A percentile compares a stretch with the other conserved stretches of the same genome.
Evolutionary conservation across 2,329 filamentous ascomycete genomes (phyloP).

Genomic region (Pyrenophora tritici-repentis): DNA sequence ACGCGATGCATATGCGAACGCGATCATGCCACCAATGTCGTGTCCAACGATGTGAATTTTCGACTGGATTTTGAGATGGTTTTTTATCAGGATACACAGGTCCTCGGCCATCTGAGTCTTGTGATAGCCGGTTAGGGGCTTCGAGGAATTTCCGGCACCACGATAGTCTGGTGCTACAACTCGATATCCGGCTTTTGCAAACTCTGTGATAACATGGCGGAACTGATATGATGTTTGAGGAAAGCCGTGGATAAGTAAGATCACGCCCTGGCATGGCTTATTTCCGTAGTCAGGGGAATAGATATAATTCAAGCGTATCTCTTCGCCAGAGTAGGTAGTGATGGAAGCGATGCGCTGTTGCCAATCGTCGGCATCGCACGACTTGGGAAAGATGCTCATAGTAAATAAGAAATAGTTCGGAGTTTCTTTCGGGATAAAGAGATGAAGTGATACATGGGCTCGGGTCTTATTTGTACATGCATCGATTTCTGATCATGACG

Average conservation of each 20-base stretch:
- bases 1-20: conserved; percentile 48
- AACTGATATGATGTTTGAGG: conserved; percentile 54
- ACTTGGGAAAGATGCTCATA: no score
- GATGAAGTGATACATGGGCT: no score
- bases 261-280: neutral
- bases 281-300: neutral
- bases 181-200: conserved; percentile 46
- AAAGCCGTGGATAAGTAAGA: conserved; percentile 56
- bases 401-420: no score
- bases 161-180: conserved; percentile 52
- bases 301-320: neutral
- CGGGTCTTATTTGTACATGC: no score
- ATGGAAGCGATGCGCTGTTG: neutral
- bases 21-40: conserved; percentile 57
- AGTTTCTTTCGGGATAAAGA: no score
- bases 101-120: conserved; percentile 51
- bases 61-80: conserved; percentile 42
- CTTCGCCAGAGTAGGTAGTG: neutral
- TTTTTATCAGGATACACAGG: conserved; percentile 38
- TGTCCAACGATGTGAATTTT: conserved; percentile 54
- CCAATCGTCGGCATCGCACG: neutral
- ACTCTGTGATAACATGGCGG: conserved; percentile 34
- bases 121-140: conserved; percentile 45
- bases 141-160: conserved; percentile 48
- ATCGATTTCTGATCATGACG: no score